Base-by-base conservation (phyloP, 805 yeast genomes). In the Sugiyamaella americana region DNA sequence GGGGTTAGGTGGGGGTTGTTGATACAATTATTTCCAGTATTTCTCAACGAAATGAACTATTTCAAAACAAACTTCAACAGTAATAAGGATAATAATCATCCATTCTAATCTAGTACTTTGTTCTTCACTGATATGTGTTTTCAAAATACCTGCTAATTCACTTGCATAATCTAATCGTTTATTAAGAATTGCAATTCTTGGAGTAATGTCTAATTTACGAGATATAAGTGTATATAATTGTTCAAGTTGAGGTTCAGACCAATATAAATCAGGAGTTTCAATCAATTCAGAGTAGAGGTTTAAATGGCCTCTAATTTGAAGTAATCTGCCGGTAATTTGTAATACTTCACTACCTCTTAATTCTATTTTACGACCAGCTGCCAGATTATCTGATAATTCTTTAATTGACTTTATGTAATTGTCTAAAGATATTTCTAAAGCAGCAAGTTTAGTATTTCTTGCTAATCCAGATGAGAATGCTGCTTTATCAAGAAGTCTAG, bases 381-480 rank as follows among this genome's bases (percentile, higher is more conserved):
- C 79, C 45, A 88, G 66, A 38, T 72, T 68, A 48, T 81, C 83
- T 1, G 93, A 81, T 39, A 84, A 77, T 24, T 68, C 67, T 55
- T 80, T 76, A 1, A 94, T 82, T 43, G 76, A 61, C 30, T 62
- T 65, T n/a, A 86, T 75, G 56, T 83, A 84, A 22, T 73, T 67
- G 54, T 88, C 96, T 37, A 87, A 67, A 3, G 82, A 72, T 21
- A 74, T 71, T 62, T 89, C 97, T 34, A 89, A 63, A 1, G 87
- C 79, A 0, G 95, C 88, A 38, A 89, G 69, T 59, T 93, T 76
- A 0, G 97, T 88, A 2, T 95, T 85, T 55, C 96, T 67, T 0
- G 96, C 82, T 26, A 89, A 67, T 0, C 96, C 96, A 45, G 86
- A 81, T 1, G 95, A 82, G 63, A 88, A 88, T 0, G 96, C 96